Evolutionary conservation across 441 rosid genomes (phyloP), one percentile per base, ranked within the genome.

Genomic region (Syzygium syzygioides): DNA sequence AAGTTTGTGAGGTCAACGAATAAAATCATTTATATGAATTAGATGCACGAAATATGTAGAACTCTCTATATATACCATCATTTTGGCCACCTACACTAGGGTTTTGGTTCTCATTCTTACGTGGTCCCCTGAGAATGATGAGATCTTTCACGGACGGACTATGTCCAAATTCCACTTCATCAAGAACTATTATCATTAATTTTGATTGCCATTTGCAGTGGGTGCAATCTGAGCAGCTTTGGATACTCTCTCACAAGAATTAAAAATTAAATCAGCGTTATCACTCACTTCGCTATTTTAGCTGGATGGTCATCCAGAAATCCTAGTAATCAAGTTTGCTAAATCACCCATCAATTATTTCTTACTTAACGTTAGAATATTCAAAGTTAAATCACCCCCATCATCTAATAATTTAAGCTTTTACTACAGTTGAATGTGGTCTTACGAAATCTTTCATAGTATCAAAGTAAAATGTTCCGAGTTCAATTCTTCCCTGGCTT

Each of bases 391-490:
- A 23, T 37, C 83, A 76, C 9, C 9, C 2, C 0, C 37, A 7
- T 23, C 9, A 20, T 19, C 9, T 19, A 19, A 37, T 37, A 20
- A 71, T 19, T 71, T 71, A 71, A 71, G 26, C 1, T 34, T 68
- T 71, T 76, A 23, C 4, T 6, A 0, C 1, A 12, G 0, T 41
- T 23, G 4, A 6, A 0, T 20, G 4, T 11, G 15, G 4, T 76
- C 0, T 2, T 5, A 41, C 1, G 1, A 25, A 1, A 0, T 41
- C 26, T 7, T 41, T 25, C 15, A 23, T 41, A 23, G 0, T 12
- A 0, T 4, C 14, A 14, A 0, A 76, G 7, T 1, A 76, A 17
- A 11, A 37, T 2, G 4, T 37, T 17, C 9, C 0, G 1, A 5
- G 14, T 41, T 23, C 10, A 41, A 68, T 37, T 23, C 3, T 76